Evolutionary conservation across 2,329 filamentous ascomycete species (phyloP).

Genomic region (Phaeosphaeria sp.): DNA sequence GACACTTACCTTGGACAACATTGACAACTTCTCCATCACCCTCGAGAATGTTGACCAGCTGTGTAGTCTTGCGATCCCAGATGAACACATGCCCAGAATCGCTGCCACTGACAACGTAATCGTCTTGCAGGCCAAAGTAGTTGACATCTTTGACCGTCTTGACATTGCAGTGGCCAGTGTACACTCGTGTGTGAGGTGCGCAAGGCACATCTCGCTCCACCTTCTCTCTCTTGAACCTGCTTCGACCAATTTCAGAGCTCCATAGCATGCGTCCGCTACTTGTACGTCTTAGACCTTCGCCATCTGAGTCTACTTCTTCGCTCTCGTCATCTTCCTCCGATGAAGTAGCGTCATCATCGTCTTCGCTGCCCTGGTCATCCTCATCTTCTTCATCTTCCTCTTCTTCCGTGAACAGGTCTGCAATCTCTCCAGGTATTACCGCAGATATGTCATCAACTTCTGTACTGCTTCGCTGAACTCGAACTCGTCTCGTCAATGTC

Average conservation of each 20-base stretch:
- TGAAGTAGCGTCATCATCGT: conserved; percentile 33
- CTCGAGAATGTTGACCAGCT: conserved; percentile 69
- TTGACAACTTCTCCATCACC: conserved; percentile 75
- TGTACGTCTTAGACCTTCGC: conserved; percentile 43
- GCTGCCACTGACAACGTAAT: conserved; percentile 72
- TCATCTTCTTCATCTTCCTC: conserved; percentile 12
- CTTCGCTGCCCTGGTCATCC: conserved; percentile 33
- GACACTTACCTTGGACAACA: conserved; percentile 64
- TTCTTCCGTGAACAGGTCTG: conserved; percentile 1
- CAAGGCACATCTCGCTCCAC: conserved; percentile 65
- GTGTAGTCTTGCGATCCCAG: conserved; percentile 68
- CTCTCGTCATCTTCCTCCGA: conserved; percentile 43
- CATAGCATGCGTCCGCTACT: conserved; percentile 53
- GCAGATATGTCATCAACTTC: conserved; percentile 6
- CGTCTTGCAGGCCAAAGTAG: conserved; percentile 70
- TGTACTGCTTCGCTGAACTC: conserved; percentile 10
- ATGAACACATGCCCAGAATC: conserved; percentile 73
- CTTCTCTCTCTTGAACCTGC: conserved; percentile 52
- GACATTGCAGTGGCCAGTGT: conserved; percentile 71
- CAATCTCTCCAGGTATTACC: neutral
- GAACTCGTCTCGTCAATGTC: conserved; percentile 25
- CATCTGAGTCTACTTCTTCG: conserved; percentile 38
- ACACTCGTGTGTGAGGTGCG: conserved; percentile 63
- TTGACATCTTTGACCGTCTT: conserved; percentile 74
- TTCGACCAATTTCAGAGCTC: conserved; percentile 58